Evolutionary conservation across 192 early-diverging fungal genomes (phyloP).

Genomic region (Umbelopsis vinacea): DNA sequence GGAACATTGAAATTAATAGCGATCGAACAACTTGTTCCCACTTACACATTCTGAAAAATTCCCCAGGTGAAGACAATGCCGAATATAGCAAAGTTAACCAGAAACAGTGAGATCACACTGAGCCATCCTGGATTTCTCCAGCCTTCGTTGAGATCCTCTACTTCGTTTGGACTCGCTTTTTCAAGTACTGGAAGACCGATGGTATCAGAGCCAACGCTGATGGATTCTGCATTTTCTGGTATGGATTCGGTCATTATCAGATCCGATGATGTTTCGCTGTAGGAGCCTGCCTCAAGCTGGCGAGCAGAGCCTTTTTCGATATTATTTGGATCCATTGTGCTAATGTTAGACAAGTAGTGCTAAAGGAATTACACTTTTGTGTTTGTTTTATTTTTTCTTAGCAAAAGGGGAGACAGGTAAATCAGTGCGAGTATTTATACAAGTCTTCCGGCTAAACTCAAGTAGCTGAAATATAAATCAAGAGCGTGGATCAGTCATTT

Average conservation of each 20-base stretch:
- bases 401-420: no score
- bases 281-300: no score
- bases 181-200: background rate
- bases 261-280: no score
- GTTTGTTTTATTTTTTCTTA: no score
- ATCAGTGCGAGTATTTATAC: no score
- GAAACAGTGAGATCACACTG: conserved; percentile 32
- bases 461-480: no score
- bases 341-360: background rate
- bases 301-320: background rate
- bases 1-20: background rate
- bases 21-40: background rate
- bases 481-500: no score
- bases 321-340: background rate
- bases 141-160: background rate
- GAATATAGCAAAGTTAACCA: conserved; percentile 39
- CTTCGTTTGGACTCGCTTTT: background rate
- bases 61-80: conserved; percentile 35
- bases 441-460: no score
- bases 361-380: background rate
- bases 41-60: conserved; percentile 34
- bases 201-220: background rate
- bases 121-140: conserved; percentile 33
- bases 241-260: no score
- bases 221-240: no score